Evolutionary conservation across 2,329 filamentous ascomycete species (phyloP), one percentile per base, ranked within the genome.

Genomic region (Aspergillus japonicus): DNA sequence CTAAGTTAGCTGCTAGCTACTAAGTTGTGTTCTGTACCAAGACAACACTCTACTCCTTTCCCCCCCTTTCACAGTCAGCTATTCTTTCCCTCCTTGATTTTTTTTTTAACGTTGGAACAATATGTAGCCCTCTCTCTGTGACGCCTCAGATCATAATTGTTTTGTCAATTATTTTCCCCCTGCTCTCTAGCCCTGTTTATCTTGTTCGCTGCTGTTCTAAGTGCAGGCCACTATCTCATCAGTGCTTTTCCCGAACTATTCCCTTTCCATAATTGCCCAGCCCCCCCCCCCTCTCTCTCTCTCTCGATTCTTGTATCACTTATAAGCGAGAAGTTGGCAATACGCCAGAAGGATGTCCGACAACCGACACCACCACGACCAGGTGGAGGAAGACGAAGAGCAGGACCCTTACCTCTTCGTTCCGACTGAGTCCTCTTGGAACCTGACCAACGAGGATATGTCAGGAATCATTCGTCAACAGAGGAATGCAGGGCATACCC

Each of bases 201-300:
- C 29, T 54, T 60, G 54, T 57, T 47, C 54, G 24, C 62, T 48
- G 35, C 61, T 66, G 19, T 48, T 56, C 55, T 31, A 53, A 64
- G 62, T 64, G 64, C 65, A 53, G 64, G 64, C 47, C 66, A 61
- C 61, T 61, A 56, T 55, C 49, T 58, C 42, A 35, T 31, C 53
- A 56, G 50, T 51, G 31, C 50, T 61, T 47, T 49, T 57, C 59
- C 44, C 14, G 14, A 44, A 26, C 24, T 53, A 26, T 57, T 44
- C 54, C 42, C 42, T 39, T 24, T 59, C 54, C 24, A 49, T 58
- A 47, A 57, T 47, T 51, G 56, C 54, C 56, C 50, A 59, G 53
- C 54, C 53, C 57, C 55, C 59, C 50, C 50, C 50, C 33, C 33
- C 33, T 10, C 12, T 7, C 12, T 6, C 33, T 35, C 33, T 26